phyloP scores from a whole-genome alignment of 1,284 basidiomycete species.

The Mycosarcoma maydis region DNA sequence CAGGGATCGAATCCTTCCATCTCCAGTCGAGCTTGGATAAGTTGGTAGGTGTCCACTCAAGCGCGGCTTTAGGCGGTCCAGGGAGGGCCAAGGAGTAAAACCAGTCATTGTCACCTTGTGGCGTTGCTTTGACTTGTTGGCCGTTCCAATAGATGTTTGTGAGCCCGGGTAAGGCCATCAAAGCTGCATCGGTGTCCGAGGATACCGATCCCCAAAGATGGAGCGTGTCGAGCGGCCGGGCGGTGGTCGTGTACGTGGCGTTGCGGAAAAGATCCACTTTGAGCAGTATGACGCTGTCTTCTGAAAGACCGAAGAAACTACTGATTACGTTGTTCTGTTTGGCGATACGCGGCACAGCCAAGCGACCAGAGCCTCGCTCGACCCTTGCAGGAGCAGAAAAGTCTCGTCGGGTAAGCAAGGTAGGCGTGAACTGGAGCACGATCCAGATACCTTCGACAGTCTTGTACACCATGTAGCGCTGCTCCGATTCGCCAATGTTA shows the following conservation, averaged over 20 bases:
- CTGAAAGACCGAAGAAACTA: slow-evolving; percentile 23
- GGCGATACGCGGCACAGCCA: background rate
- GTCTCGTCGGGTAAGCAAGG: slow-evolving; percentile 6
- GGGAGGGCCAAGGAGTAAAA: slow-evolving; percentile 15
- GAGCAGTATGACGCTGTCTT: slow-evolving; percentile 26
- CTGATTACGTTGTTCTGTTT: slow-evolving; percentile 5
- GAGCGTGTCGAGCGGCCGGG: slow-evolving; percentile 22
- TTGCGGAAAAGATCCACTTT: slow-evolving; percentile 36
- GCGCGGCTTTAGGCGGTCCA: slow-evolving; percentile 10
- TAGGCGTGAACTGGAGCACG: slow-evolving; percentile 9
- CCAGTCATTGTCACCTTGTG: slow-evolving; percentile 4
- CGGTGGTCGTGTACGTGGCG: slow-evolving; percentile 30
- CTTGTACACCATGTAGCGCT: slow-evolving; percentile 13
- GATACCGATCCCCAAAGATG: slow-evolving; percentile 20
- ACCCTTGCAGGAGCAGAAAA: slow-evolving; percentile 17
- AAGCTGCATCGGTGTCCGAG: background rate
- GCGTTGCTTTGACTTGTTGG: background rate
- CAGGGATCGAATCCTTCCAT: slow-evolving; percentile 77
- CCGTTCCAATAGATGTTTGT: slow-evolving; percentile 35
- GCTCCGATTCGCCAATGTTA: background rate
- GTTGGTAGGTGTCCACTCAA: slow-evolving; percentile 19
- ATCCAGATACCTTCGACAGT: slow-evolving; percentile 12
- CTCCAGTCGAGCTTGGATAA: slow-evolving; percentile 71
- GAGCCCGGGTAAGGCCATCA: slow-evolving; percentile 21
- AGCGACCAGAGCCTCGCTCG: background rate